A percentile compares a stretch with the other conserved stretches of the same genome.
These are phyloP conservation scores for Gracilaria gracilis DNA, from an alignment of 23 red algal genomes.

Conservation along the genomic window DNA sequence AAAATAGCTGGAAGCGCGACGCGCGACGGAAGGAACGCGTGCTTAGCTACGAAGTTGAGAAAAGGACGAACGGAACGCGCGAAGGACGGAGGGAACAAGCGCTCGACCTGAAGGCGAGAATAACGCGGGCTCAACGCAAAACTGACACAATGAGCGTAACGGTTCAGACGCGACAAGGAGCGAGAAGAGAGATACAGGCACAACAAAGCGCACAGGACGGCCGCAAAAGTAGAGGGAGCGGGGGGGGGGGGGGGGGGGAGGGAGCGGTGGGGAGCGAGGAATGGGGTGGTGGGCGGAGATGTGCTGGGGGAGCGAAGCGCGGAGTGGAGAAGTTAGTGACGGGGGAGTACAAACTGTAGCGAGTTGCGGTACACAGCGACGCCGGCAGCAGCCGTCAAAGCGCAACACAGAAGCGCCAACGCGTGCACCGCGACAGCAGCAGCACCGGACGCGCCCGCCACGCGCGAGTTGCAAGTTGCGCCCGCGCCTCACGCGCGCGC, in stretches of 20 bases:
- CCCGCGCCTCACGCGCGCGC: conserved; percentile 1
- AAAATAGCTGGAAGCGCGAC: background rate
- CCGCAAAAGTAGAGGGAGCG: background rate
- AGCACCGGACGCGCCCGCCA: background rate
- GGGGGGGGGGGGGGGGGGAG: background rate
- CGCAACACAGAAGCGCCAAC: background rate
- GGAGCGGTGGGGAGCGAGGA: background rate
- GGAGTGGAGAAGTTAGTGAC: background rate
- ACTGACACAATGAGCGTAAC: background rate
- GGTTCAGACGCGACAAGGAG: background rate
- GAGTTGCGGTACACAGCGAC: background rate
- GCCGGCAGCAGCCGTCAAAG: background rate
- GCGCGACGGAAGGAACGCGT: background rate
- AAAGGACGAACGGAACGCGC: background rate
- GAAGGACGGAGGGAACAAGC: conserved; percentile 7
- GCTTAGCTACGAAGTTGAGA: background rate
- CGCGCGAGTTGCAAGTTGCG: background rate
- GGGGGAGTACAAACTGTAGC: background rate
- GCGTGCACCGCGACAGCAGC: conserved; percentile 2
- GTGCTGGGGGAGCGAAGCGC: background rate
- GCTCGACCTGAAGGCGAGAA: background rate
- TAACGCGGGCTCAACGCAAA: background rate
- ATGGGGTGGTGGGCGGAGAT: background rate
- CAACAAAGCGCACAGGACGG: background rate
- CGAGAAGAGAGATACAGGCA: background rate